Evolutionary conservation across 257 asterid genomes (phyloP).

Genomic region (Solanum etuberosum): DNA sequence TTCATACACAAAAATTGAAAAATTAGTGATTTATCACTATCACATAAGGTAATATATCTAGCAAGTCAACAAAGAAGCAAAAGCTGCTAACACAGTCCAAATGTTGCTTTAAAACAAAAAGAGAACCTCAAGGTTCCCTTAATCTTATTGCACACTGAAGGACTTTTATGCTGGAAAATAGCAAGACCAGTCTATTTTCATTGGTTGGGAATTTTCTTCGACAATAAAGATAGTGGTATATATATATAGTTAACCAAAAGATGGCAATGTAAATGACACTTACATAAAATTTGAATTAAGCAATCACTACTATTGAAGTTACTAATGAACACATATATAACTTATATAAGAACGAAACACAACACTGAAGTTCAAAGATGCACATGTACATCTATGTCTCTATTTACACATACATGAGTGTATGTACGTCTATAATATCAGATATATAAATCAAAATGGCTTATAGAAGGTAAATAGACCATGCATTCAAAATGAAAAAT

Average conservation of each 20-base stretch:
- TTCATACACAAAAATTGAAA: constrained; percentile 12
- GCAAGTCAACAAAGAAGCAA: not conserved
- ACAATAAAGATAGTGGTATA: not conserved
- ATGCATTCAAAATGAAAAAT: not conserved
- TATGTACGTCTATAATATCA: not conserved
- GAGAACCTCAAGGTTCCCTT: not conserved
- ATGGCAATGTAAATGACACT: not conserved
- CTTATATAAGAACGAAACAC: not conserved
- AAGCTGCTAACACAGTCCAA: not conserved
- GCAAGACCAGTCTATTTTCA: not conserved
- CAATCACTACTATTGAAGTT: not conserved
- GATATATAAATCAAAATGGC: not conserved
- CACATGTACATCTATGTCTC: not conserved
- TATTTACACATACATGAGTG: not conserved
- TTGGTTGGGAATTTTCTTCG: not conserved
- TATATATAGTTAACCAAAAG: not conserved
- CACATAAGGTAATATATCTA: not conserved
- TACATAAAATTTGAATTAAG: not conserved
- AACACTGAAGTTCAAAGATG: not conserved
- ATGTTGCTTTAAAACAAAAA: not conserved
- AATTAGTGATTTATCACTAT: not conserved
- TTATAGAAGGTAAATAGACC: not conserved
- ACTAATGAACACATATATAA: too few species aligned
- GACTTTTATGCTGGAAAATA: not conserved
- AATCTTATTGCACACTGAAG: not conserved